Evolutionary conservation across 2,329 filamentous ascomycete species (phyloP), one percentile per base, ranked within the genome.

Genomic region (Penicillium brasilianum): DNA sequence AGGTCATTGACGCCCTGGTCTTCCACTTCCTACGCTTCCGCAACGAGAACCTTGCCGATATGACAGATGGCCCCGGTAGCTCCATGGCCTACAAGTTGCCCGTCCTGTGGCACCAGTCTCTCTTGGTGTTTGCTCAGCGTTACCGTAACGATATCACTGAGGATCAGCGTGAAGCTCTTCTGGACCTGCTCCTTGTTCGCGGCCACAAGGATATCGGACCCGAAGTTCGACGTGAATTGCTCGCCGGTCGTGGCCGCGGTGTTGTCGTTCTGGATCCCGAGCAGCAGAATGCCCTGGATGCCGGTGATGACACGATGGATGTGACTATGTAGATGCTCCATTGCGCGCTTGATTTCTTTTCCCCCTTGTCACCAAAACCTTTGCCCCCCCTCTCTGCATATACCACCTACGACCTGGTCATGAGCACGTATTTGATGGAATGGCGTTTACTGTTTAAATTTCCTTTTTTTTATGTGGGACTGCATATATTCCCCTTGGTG

Each of bases 91-190:
- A 79, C 25, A 92, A 90, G 73, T 77, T 98, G 66, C 95, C 96
- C 0, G 93, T 99, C 8, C 88, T 99, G 58, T 99, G 94, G 93
- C 95, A 99, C 77, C 94, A 98, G 80, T 93, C 90, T 69, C 82
- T 99, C 32, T 80, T 99, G 57, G 90, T 92, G 1, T 99, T 99
- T 79, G 93, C 95, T 28, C 91, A 97, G 79, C 85, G 94, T 59
- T 99, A 98, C 80, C 89, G 93, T 72, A 96, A 97, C 69, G 94
- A 98, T 76, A 94, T 97, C 69, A 97, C 93, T 1, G 93, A 97
- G 76, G 93, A 97, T 69, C 93, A 97, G 81, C 84, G 93, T 69
- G 94, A 99, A 79, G 91, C 93, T 0, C 80, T 99, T 54, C 81
- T 99, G 6, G 95, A 99, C 79, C 79, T 99, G 61, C 81, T 99